phyloP scores from a whole-genome alignment of 306 rosid species.

The Castanea sativa region DNA sequence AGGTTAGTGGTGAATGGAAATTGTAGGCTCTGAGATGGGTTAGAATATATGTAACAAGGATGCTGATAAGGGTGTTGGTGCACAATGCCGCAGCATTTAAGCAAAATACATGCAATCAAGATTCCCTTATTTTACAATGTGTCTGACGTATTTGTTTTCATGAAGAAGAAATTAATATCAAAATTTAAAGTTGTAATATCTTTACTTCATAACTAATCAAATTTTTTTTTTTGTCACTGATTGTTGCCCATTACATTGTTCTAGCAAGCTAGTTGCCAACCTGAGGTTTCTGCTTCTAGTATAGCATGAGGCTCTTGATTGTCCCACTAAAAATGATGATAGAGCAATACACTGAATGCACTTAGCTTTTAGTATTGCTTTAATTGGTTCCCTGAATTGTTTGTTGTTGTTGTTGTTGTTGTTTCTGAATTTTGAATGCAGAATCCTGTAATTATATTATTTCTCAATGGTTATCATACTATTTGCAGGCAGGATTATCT shows the following conservation, averaged over 20 bases:
- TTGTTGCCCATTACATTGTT: background rate
- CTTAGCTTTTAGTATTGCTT: background rate
- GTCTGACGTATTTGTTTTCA: background rate
- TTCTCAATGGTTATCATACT: conserved; percentile 24
- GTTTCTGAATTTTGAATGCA: background rate
- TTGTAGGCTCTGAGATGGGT: background rate
- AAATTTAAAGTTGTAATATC: background rate
- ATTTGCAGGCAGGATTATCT: conserved; percentile 61
- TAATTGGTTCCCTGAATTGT: conserved; percentile 9
- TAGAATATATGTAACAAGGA: background rate
- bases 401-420: background rate
- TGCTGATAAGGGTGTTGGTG: background rate
- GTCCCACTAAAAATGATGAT: conserved; percentile 6
- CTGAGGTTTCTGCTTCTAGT: background rate
- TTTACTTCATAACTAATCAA: background rate
- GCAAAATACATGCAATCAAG: too few relatives aligned
- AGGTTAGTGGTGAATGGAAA: background rate
- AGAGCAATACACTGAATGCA: conserved; percentile 11
- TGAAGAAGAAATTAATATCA: background rate
- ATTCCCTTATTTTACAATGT: background rate
- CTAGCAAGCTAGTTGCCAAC: background rate
- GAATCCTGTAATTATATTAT: background rate
- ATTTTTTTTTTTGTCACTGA: background rate
- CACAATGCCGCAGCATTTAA: too few relatives aligned
- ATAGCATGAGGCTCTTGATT: conserved; percentile 10